phyloP scores from a whole-genome alignment of 108 stramenopile genomes.

The Skeletonema costatum region DNA sequence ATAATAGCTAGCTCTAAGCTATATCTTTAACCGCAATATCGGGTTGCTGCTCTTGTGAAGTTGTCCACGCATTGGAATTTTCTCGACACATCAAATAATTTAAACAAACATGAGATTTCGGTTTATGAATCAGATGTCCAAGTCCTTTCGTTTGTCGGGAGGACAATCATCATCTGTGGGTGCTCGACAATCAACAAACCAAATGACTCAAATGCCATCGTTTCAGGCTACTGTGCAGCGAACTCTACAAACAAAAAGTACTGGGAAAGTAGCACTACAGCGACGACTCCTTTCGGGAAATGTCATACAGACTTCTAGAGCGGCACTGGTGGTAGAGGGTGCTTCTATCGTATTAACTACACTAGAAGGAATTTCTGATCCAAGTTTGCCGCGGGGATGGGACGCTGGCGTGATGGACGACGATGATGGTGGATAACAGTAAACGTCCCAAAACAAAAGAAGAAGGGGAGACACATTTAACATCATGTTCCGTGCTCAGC shows the following conservation, averaged over 20 bases:
- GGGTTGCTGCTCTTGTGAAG: too few relatives aligned
- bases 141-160: not conserved
- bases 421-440: not conserved
- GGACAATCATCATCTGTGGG: not conserved
- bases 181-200: not conserved
- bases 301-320: not conserved
- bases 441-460: not conserved
- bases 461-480: not conserved
- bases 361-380: not conserved
- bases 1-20: too few relatives aligned
- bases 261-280: not conserved
- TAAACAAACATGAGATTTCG: not conserved
- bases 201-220: not conserved
- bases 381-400: not conserved
- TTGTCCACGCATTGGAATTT: not conserved
- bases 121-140: not conserved
- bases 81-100: not conserved
- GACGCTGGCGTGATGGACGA: not conserved
- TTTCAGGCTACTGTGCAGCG: not conserved
- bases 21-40: too few relatives aligned
- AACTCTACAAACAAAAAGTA: not conserved
- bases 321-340: not conserved
- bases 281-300: not conserved
- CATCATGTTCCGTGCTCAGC: not conserved
- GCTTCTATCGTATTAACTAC: not conserved